Conservation (phyloP, 345 rosid genomes). For the Psidium friedrichsthalianum region DNA sequence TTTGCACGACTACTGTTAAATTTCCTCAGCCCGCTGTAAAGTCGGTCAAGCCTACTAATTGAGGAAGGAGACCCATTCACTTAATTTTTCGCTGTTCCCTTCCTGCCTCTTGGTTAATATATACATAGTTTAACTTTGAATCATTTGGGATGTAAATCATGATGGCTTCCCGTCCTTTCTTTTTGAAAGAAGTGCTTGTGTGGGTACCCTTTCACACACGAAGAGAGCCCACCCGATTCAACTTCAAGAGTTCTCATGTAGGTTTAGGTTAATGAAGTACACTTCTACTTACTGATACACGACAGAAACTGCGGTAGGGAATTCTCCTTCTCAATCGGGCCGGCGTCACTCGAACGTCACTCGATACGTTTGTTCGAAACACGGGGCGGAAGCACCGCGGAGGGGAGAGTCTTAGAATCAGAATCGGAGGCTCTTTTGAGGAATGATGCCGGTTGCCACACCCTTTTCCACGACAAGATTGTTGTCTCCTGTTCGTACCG, state of each 20-base stretch:
- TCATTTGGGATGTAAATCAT: background rate
- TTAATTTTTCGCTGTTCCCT: background rate
- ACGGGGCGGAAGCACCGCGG: too few species aligned
- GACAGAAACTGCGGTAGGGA: background rate
- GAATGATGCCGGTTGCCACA: background rate
- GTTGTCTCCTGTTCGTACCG: background rate
- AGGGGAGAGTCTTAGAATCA: background rate
- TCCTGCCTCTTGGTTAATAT: background rate
- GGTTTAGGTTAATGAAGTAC: background rate
- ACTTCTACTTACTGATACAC: background rate
- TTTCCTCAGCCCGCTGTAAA: background rate
- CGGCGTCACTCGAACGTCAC: too few species aligned
- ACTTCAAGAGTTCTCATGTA: background rate
- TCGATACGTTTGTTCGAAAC: too few species aligned
- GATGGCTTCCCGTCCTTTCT: background rate
- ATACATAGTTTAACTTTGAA: background rate
- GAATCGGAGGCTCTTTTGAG: background rate
- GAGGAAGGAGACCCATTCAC: background rate
- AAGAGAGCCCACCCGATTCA: background rate
- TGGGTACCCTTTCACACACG: background rate
- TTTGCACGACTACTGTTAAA: background rate
- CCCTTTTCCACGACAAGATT: background rate
- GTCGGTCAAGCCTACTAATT: background rate
- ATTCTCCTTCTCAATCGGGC: background rate
- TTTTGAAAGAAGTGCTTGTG: background rate